Evolutionary conservation across 2,329 filamentous ascomycete genomes (phyloP).

Genomic region (Diaporthe citriasiana): DNA sequence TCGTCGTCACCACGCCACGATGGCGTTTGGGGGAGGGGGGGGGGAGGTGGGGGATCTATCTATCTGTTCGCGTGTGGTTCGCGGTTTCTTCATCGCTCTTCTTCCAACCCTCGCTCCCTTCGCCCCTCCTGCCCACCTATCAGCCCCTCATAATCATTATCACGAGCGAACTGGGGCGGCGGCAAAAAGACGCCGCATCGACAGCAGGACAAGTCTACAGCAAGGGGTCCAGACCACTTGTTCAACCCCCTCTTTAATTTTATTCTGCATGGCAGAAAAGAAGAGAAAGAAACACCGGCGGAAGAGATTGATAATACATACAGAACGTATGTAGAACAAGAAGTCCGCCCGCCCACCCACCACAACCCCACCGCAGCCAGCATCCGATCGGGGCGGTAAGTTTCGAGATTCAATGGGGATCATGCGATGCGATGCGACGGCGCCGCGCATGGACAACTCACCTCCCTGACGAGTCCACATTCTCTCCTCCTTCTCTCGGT

Average conservation of each 20-base stretch:
- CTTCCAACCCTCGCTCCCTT: not conserved
- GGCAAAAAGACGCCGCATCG: not conserved
- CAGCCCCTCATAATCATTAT: not conserved
- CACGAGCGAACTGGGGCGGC: not conserved
- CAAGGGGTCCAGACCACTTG: not conserved
- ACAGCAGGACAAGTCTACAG: not conserved
- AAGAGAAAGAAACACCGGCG: too few species aligned
- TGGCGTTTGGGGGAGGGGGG: not conserved
- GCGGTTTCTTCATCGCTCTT: not conserved
- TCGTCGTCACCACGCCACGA: slow-evolving; percentile 1
- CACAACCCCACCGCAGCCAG: not conserved
- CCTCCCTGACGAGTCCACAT: not conserved
- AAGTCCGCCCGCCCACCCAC: not conserved
- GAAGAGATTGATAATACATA: not conserved
- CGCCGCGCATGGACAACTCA: slow-evolving; percentile 12
- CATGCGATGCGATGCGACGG: not conserved
- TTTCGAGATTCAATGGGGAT: slow-evolving; percentile 16
- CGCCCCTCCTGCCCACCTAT: not conserved
- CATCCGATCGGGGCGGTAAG: not conserved
- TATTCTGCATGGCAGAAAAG: slow-evolving; percentile 12
- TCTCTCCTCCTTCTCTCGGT: not conserved
- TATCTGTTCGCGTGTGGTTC: not conserved
- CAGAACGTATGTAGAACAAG: slow-evolving; percentile 3
- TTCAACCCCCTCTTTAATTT: slow-evolving; percentile 11
- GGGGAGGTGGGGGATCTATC: not conserved